These are phyloP conservation scores for Xylariaceae sp. DNA, from an alignment of 2,329 filamentous ascomycete species.

Conservation along the genomic window DNA sequence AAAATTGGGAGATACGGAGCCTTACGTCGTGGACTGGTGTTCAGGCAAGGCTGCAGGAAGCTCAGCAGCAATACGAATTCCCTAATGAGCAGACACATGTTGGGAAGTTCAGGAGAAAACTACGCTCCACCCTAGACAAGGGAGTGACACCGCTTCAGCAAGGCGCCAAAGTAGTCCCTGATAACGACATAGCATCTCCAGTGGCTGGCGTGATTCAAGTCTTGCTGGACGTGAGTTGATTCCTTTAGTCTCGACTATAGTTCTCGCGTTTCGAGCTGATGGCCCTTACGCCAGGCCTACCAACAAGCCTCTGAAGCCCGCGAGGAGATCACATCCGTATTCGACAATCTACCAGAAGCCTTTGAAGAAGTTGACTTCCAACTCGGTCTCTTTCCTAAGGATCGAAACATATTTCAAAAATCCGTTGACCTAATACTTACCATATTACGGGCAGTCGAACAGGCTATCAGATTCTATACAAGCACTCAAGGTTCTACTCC, in stretches of 20 bases:
- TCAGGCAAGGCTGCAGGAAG: conserved; percentile 6
- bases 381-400: background rate
- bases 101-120: conserved; percentile 8
- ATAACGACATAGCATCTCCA: conserved; percentile 4
- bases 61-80: conserved; percentile 4
- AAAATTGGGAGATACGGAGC: conserved; percentile 2
- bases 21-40: conserved; percentile 3
- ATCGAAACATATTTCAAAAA: conserved; percentile 2
- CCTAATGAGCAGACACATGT: background rate
- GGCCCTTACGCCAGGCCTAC: conserved; percentile 5
- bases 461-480: conserved; percentile 8
- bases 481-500: conserved; percentile 10
- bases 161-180: conserved; percentile 5
- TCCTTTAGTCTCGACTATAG: background rate
- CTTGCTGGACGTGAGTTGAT: conserved; percentile 6
- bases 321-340: conserved; percentile 5
- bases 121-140: conserved; percentile 5
- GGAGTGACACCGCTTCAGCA: conserved; percentile 1
- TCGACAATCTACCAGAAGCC: conserved; percentile 10
- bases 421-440: conserved; percentile 3
- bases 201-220: conserved; percentile 4
- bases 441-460: conserved; percentile 8
- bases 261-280: background rate
- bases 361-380: conserved; percentile 7
- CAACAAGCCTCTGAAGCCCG: conserved; percentile 5